These are phyloP conservation scores for Ceratocystis diversiconidia DNA, from an alignment of 2,329 filamentous ascomycete species.

Conservation along the genomic window DNA sequence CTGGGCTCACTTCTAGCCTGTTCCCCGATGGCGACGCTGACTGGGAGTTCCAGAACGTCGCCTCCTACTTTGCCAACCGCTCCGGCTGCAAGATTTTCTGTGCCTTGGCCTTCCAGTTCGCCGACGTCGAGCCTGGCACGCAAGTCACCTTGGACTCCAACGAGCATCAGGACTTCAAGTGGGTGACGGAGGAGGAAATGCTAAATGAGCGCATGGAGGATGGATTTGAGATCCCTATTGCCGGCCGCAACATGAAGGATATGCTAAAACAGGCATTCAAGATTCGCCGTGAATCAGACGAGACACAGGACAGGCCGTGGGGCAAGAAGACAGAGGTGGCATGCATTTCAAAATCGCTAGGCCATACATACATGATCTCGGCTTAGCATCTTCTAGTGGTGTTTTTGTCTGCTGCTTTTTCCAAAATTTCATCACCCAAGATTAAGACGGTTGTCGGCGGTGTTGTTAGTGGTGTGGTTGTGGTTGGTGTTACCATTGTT, in stretches of 20 bases:
- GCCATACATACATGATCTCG: not conserved
- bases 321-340: not conserved
- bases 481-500: no score
- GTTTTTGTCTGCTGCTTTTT: not conserved
- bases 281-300: slow-evolving; percentile 13
- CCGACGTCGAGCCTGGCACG: slow-evolving; percentile 22
- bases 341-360: not conserved
- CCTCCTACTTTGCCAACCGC: slow-evolving; percentile 25
- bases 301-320: slow-evolving; percentile 1
- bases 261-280: slow-evolving; percentile 16
- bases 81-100: slow-evolving; percentile 24
- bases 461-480: no score
- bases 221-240: slow-evolving; percentile 24
- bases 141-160: slow-evolving; percentile 27
- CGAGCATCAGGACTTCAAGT: slow-evolving; percentile 30
- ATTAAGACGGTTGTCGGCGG: no score
- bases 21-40: slow-evolving; percentile 6
- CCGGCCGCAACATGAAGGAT: slow-evolving; percentile 19
- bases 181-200: slow-evolving; percentile 29
- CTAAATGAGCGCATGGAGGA: slow-evolving; percentile 22
- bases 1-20: slow-evolving; percentile 2
- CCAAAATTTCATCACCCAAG: no score
- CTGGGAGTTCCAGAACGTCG: slow-evolving; percentile 10
- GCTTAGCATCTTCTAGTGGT: not conserved
- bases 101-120: slow-evolving; percentile 28